These are phyloP conservation scores for Cutaneotrichosporon cutaneum DNA, from an alignment of 1,284 basidiomycete species.

Conservation along the genomic window DNA sequence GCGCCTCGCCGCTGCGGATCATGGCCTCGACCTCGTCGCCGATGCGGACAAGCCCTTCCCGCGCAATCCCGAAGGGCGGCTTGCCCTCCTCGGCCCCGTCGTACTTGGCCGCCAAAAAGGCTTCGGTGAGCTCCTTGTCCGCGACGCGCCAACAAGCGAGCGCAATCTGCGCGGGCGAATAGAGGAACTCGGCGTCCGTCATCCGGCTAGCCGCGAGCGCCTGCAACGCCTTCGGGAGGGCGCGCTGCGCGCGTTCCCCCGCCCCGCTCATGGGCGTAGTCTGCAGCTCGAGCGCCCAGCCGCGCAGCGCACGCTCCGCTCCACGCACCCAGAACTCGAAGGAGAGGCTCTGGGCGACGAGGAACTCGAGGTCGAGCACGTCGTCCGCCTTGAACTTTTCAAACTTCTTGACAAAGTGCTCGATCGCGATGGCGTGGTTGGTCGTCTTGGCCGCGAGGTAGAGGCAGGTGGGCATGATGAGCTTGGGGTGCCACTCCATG, in stretches of 20 bases:
- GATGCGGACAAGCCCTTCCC: slow-evolving; percentile 52
- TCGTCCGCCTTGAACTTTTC: slow-evolving; percentile 74
- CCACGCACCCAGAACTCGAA: slow-evolving; percentile 95
- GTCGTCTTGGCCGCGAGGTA: slow-evolving; percentile 97
- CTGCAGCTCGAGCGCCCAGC: slow-evolving; percentile 86
- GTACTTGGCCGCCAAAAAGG: slow-evolving; percentile 62
- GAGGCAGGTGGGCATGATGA: slow-evolving; percentile 93
- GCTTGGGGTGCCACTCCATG: slow-evolving; percentile 99
- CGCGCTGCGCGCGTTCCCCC: slow-evolving; percentile 25
- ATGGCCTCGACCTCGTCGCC: slow-evolving; percentile 61
- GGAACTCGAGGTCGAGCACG: slow-evolving; percentile 89
- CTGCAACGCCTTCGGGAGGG: slow-evolving; percentile 32
- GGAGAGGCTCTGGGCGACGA: slow-evolving; percentile 85
- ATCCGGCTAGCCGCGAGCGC: slow-evolving; percentile 71
- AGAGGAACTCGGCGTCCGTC: slow-evolving; percentile 89
- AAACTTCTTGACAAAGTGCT: slow-evolving; percentile 75
- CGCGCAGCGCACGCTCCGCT: slow-evolving; percentile 82
- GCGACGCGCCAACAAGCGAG: slow-evolving; percentile 74
- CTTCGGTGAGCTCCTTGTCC: slow-evolving; percentile 61
- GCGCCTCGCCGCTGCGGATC: slow-evolving; percentile 61
- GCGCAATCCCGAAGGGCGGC: slow-evolving; percentile 37
- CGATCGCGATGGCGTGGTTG: slow-evolving; percentile 84
- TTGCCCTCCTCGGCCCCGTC: slow-evolving; percentile 56
- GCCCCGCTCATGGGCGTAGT: slow-evolving; percentile 37
- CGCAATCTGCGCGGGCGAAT: slow-evolving; percentile 89